These are phyloP conservation scores for Pseudocercospora vitis DNA, from an alignment of 2,329 filamentous ascomycete genomes.

Conservation along the genomic window DNA sequence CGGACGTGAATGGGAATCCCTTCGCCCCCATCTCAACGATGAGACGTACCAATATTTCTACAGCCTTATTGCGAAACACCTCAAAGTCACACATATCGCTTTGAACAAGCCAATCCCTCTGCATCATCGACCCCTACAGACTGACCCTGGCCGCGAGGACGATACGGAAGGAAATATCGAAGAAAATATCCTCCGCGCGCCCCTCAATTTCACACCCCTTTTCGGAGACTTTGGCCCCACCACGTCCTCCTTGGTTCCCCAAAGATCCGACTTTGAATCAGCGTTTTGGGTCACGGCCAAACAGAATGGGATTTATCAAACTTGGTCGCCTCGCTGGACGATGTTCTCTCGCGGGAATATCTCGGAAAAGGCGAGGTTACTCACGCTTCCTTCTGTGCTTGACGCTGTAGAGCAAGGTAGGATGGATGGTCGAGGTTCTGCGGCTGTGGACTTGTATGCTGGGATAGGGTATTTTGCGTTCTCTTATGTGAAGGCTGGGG, in stretches of 20 bases:
- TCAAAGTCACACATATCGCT: conserved; percentile 57
- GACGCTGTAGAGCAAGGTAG: conserved; percentile 37
- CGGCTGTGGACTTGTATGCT: conserved; percentile 76
- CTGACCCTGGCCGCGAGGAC: too few species aligned
- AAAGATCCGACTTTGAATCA: conserved; percentile 56
- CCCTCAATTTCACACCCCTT: conserved; percentile 67
- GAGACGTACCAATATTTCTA: conserved; percentile 43
- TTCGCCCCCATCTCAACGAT: conserved; percentile 34
- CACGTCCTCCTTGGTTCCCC: conserved; percentile 30
- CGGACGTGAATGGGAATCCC: conserved; percentile 38
- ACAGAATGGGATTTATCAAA: conserved; percentile 75
- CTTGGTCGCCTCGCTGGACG: conserved; percentile 84
- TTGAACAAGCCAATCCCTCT: conserved; percentile 58
- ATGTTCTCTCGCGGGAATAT: conserved; percentile 95
- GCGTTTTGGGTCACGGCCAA: conserved; percentile 78
- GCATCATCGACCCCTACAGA: too few species aligned
- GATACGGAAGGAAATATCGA: conserved; percentile 8
- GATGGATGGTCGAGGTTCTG: conserved; percentile 29
- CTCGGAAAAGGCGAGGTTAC: conserved; percentile 77
- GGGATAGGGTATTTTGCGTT: conserved; percentile 95
- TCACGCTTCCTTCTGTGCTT: conserved; percentile 47
- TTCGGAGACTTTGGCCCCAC: conserved; percentile 72
- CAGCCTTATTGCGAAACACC: conserved; percentile 41
- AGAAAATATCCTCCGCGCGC: conserved; percentile 70
- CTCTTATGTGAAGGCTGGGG: conserved; percentile 70